Conservation (phyloP, 805 yeast genomes). For the Saturnispora bothae region DNA sequence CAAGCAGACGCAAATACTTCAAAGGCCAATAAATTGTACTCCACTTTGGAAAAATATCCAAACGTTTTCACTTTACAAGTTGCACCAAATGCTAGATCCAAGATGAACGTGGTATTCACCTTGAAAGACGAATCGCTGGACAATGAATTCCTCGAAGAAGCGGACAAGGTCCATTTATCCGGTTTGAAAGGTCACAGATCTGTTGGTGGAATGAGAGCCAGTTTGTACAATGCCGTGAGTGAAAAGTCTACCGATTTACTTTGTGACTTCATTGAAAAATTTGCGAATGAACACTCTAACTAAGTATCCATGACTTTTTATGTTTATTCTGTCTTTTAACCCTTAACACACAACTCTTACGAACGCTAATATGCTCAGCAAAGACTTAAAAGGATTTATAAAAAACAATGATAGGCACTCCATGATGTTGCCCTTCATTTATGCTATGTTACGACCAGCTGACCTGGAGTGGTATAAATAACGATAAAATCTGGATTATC, state of each 20-base stretch:
- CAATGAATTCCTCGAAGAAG: constrained; percentile 56
- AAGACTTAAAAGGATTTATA: too few species aligned
- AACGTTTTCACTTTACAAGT: constrained; percentile 59
- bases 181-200: constrained; percentile 95
- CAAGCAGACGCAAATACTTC: constrained; percentile 47
- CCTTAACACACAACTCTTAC: too few species aligned
- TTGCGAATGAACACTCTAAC: constrained; percentile 37
- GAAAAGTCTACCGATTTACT: constrained; percentile 48
- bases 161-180: constrained; percentile 45
- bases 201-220: constrained; percentile 94
- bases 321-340: too few species aligned
- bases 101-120: constrained; percentile 91
- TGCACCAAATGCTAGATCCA: constrained; percentile 52
- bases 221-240: constrained; percentile 80
- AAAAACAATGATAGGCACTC: too few species aligned
- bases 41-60: constrained; percentile 56
- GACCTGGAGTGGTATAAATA: constrained; percentile 43
- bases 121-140: constrained; percentile 50
- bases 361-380: too few species aligned
- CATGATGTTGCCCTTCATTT: too few species aligned
- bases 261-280: constrained; percentile 46
- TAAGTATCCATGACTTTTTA: too few species aligned
- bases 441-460: too few species aligned
- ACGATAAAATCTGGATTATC: constrained; percentile 56
- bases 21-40: constrained; percentile 60